These are phyloP conservation scores for Phanerochaete carnosa DNA, from an alignment of 768 basidiomycete species.

Conservation along the genomic window DNA sequence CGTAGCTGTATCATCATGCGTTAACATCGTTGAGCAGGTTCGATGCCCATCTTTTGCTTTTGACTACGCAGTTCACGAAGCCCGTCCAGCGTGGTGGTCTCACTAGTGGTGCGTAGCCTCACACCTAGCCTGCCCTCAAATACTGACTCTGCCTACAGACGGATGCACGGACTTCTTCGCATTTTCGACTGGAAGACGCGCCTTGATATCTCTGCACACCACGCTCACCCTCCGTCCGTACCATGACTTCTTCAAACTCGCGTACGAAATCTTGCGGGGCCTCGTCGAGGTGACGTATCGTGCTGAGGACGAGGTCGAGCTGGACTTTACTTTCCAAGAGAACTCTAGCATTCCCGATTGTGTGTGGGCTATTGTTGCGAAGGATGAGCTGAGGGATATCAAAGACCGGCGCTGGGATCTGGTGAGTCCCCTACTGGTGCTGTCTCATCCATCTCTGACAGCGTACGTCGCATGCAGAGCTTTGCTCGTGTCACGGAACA, in stretches of 20 bases:
- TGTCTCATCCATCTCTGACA: background rate
- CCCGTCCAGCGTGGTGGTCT: conserved; percentile 49
- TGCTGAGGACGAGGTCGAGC: conserved; percentile 64
- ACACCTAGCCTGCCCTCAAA: too few relatives aligned
- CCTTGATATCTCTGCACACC: conserved; percentile 74
- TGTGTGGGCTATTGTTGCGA: conserved; percentile 82
- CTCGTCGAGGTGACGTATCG: conserved; percentile 75
- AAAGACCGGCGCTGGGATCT: conserved; percentile 82
- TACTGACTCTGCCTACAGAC: conserved; percentile 35
- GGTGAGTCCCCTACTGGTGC: conserved; percentile 46
- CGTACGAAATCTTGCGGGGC: conserved; percentile 57
- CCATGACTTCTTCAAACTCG: conserved; percentile 73
- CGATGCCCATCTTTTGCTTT: conserved; percentile 52
- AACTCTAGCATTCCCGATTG: conserved; percentile 53
- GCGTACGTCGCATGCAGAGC: conserved; percentile 44
- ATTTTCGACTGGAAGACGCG: conserved; percentile 85
- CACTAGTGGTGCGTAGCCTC: conserved; percentile 17
- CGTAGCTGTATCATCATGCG: conserved; percentile 7
- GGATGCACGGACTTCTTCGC: conserved; percentile 79
- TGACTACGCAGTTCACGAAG: conserved; percentile 71
- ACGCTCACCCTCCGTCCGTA: conserved; percentile 75
- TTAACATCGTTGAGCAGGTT: conserved; percentile 41
- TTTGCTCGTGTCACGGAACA: conserved; percentile 80
- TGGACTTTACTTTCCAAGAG: conserved; percentile 74
- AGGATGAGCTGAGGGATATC: conserved; percentile 69